Evolutionary conservation across 2,329 filamentous ascomycete genomes (phyloP).

Genomic region (Coleophoma cylindrospora): DNA sequence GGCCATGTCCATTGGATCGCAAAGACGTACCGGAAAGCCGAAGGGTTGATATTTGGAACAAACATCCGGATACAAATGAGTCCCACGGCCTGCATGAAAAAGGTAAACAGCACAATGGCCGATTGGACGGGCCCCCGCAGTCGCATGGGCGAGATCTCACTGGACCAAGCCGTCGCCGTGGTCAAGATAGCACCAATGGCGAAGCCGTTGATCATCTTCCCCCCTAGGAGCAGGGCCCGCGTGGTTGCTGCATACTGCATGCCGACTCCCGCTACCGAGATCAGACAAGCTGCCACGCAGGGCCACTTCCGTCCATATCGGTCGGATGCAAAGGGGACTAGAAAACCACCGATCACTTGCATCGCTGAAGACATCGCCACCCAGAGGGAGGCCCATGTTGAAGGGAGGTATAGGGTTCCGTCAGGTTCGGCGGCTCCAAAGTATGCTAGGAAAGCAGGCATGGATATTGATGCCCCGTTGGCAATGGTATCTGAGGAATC

Average conservation of each 20-base stretch:
- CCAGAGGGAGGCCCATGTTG: slow-evolving; percentile 1
- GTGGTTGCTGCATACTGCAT: slow-evolving; percentile 26
- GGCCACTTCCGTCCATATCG: slow-evolving; percentile 6
- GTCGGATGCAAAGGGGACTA: background rate
- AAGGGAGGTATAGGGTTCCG: slow-evolving; percentile 1
- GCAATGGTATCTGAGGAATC: background rate
- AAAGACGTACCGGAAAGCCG: slow-evolving; percentile 12
- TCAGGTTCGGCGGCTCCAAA: slow-evolving; percentile 10
- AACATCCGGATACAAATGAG: slow-evolving; percentile 11
- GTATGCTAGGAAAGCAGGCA: slow-evolving; percentile 2
- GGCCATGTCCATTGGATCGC: slow-evolving; percentile 16
- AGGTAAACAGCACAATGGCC: slow-evolving; percentile 11
- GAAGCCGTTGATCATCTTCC: slow-evolving; percentile 37
- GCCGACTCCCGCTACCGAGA: slow-evolving; percentile 15
- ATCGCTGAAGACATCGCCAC: background rate
- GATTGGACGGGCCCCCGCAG: slow-evolving; percentile 8
- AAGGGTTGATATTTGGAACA: slow-evolving; percentile 8
- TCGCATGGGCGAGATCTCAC: background rate
- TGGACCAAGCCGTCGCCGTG: slow-evolving; percentile 40
- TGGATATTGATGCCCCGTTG: slow-evolving; percentile 1
- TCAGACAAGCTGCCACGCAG: background rate
- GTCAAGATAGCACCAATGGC: slow-evolving; percentile 40
- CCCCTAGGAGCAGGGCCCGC: slow-evolving; percentile 36
- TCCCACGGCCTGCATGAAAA: slow-evolving; percentile 13
- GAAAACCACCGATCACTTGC: background rate